Base-by-base conservation (phyloP, 1,284 basidiomycete species). In the Leccinum huronense region DNA sequence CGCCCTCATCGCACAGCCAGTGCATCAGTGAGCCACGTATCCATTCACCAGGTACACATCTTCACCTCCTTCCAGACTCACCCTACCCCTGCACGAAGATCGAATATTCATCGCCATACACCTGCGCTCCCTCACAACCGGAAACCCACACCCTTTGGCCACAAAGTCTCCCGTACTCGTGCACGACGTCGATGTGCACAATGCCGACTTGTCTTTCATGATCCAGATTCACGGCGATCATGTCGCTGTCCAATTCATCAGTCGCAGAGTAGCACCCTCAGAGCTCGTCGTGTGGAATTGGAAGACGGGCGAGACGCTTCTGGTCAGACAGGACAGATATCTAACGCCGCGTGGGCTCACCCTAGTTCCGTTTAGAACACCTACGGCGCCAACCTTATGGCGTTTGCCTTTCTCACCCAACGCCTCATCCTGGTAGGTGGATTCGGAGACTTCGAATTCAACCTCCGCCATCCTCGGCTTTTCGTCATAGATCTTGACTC, bases 261-360 rank as follows among this genome's bases (percentile, higher is more conserved):
- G 67, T 33, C 57, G 58, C 2, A 73, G 72, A n/a, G 68, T 66
- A 5, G 68, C 69, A 16, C 73, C 75, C 11, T 80, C 78, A 34
- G 80, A 85, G 63, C 72, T 88, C 19, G 71, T 80, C n/a, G 74
- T 88, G 16, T 89, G 85, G 86, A 80, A 88, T 61, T 89, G 87
- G 87, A 83, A 81, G 70, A 83, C 79, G 5, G 83, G 84, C 8
- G 66, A 69, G 6, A 67, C 73, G 16, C 70, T 81, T 67, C 63
- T 83, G 69, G 86, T 89, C 67, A 75, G 82, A 70, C 33, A 3
- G 14, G 8, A 19, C n/a, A 23, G 45, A 23, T 9, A 27, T 14
- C 13, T 38, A 23, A 60, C 36, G 13, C 27, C 23, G 61, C 23
- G 36, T 56, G 30, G 23, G 33, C 63, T 67, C 57, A 70, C 51